These are phyloP conservation scores for Aspergillus sp. DNA, from an alignment of 2,329 filamentous ascomycete species.

Conservation along the genomic window DNA sequence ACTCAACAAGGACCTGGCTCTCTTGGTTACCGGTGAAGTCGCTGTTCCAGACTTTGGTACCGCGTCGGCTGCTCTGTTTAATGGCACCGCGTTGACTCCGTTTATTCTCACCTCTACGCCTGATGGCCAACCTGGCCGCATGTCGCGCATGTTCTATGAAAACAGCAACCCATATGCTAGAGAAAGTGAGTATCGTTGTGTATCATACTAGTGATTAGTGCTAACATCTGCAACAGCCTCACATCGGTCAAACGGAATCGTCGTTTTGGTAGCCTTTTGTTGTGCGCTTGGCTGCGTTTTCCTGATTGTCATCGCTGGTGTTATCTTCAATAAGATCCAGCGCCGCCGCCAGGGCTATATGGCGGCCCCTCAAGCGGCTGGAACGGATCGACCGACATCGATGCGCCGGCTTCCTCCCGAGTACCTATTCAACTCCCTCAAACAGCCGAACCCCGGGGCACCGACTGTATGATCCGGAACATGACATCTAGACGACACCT, in stretches of 20 bases:
- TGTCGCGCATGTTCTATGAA: slow-evolving; percentile 81
- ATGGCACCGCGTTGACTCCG: slow-evolving; percentile 75
- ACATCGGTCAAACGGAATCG: slow-evolving; percentile 46
- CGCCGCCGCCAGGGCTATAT: slow-evolving; percentile 48
- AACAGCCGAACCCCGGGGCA: slow-evolving; percentile 34
- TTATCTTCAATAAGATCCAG: slow-evolving; percentile 50
- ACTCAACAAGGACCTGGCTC: slow-evolving; percentile 65
- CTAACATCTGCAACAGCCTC: slow-evolving; percentile 24
- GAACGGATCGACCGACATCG: slow-evolving; percentile 47
- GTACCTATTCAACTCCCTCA: slow-evolving; percentile 45
- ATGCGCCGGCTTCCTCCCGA: slow-evolving; percentile 48
- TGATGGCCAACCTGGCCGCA: slow-evolving; percentile 66
- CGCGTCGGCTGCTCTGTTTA: slow-evolving; percentile 82
- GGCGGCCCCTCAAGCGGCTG: slow-evolving; percentile 43
- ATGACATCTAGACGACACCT: slow-evolving; percentile 6
- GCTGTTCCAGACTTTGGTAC: slow-evolving; percentile 73
- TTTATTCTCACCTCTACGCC: slow-evolving; percentile 75
- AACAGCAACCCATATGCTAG: slow-evolving; percentile 72
- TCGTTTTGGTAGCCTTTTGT: slow-evolving; percentile 48
- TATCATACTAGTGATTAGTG: background rate
- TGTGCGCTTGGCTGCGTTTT: slow-evolving; percentile 49
- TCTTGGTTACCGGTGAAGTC: slow-evolving; percentile 84
- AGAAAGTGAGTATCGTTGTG: slow-evolving; percentile 54
- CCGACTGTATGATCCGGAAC: slow-evolving; percentile 32
- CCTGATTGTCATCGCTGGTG: slow-evolving; percentile 47